Evolutionary conservation across 176 grass and related monocot species (phyloP).

Genomic region (Eremochloa ophiuroides): DNA sequence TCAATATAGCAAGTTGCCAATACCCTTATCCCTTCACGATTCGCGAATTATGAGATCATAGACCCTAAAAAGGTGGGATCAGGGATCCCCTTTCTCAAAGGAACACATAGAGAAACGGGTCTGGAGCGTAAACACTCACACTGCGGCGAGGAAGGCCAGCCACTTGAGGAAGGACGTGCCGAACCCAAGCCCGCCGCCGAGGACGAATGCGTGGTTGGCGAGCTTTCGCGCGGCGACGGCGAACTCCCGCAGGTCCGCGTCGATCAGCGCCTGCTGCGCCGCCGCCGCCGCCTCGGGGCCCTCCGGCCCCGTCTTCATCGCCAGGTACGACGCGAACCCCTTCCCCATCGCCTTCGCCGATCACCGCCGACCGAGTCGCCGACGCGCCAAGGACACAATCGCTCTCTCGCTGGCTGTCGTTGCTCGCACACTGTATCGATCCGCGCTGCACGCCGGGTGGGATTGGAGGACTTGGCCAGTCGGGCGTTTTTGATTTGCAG

Average conservation of each 20-base stretch:
- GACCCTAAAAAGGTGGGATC: neutral
- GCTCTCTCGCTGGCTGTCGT: neutral
- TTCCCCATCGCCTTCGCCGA: constrained; percentile 1
- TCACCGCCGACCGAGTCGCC: neutral
- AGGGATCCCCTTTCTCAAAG: neutral
- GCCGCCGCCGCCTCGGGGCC: constrained; percentile 28
- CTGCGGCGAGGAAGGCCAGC: constrained; percentile 73
- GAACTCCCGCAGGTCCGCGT: constrained; percentile 79
- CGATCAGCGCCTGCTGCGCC: constrained; percentile 42
- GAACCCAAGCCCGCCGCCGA: constrained; percentile 59
- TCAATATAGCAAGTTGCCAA: neutral
- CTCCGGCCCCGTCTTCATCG: constrained; percentile 54
- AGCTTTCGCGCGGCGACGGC: constrained; percentile 60
- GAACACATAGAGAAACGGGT: neutral
- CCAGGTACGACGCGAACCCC: constrained; percentile 28
- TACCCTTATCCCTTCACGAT: neutral
- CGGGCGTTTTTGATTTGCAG: neutral
- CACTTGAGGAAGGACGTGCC: constrained; percentile 64
- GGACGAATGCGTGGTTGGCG: constrained; percentile 63
- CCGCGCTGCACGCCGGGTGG: too few relatives aligned
- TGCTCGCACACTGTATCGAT: neutral
- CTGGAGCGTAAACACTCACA: constrained; percentile 30
- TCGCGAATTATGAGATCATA: neutral
- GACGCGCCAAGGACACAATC: neutral
- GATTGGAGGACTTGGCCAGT: too few relatives aligned